Base-by-base conservation (phyloP, 441 rosid species). In the Isatis lusitanica region DNA sequence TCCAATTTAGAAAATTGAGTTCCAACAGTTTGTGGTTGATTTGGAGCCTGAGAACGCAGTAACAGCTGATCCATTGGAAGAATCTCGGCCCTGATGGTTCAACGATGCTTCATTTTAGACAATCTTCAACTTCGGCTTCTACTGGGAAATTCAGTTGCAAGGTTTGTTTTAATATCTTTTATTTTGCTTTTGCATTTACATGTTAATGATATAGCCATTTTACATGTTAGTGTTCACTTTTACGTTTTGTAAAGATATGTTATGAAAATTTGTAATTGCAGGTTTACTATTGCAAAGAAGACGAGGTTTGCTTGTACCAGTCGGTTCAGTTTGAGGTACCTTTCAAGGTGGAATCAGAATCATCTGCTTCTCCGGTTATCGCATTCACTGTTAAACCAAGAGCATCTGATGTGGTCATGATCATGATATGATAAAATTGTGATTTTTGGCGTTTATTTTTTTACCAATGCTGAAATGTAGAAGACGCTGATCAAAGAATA, bases 231-330 rank as follows among this genome's bases (percentile, higher is more conserved):
- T 2, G 1, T 21, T 36, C 2, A 5, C 2, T 21, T 46, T 68
- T 53, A 24, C 15, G 5, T 36, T 13, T 30, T 51, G 21, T 40
- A 38, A 26, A 17, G 7, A 3, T 6, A 3, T 15, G 15, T 33
- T 6, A 21, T 64, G 58, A 11, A 24, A 63, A 36, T 38, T 26
- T 28, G 12, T 43, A 35, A 26, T 46, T 46, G 67, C 78, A 90
- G 96, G 96, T 90, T 9, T 89, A 85, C 79, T 95, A 91, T 72
- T 95, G 98, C 73, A 95, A 95, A 84, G 96, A 94, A 82, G 93
- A 94, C 66, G 99, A 90, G 76, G 92, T 94, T 50, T 92, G 99
- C 80, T 81, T 92, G 66, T 95, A 95, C 58, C 95, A 92, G 70
- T 87, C 98, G 4, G 88, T 95, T 69, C 73, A 82, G 59, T 94